Evolutionary conservation across 2,329 filamentous ascomycete genomes (phyloP).

Genomic region (Beauveria sp.): DNA sequence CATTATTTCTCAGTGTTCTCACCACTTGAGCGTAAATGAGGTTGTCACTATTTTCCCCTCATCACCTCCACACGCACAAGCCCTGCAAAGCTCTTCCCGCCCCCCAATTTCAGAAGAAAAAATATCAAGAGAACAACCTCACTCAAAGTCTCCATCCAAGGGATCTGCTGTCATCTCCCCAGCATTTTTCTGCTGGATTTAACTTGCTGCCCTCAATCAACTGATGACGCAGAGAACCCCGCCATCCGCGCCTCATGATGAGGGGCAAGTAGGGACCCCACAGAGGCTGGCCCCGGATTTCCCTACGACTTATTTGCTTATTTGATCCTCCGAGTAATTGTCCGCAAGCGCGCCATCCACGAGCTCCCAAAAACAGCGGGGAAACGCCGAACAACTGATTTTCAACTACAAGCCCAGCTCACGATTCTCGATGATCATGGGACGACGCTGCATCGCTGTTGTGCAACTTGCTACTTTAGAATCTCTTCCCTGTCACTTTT

Average conservation of each 20-base stretch:
- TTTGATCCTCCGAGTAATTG: constrained; percentile 11
- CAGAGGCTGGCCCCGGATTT: not conserved
- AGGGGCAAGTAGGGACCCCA: not conserved
- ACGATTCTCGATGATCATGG: not conserved
- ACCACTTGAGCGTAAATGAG: too few species aligned
- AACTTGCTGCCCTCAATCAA: not conserved
- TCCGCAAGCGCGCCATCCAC: constrained; percentile 8
- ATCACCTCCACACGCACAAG: too few species aligned
- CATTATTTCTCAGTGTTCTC: too few species aligned
- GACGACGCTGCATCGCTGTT: not conserved
- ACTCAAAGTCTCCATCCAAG: too few species aligned
- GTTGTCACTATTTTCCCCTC: too few species aligned
- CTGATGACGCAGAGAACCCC: not conserved
- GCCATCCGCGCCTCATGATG: not conserved
- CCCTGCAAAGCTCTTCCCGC: too few species aligned
- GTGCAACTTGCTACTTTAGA: too few species aligned
- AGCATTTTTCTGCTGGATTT: not conserved
- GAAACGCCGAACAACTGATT: not conserved
- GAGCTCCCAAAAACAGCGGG: constrained; percentile 1
- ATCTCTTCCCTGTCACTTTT: too few species aligned
- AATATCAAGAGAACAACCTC: too few species aligned
- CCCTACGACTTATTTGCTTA: too few species aligned
- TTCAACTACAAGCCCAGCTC: not conserved
- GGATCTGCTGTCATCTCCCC: too few species aligned
- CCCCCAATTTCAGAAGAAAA: too few species aligned